Evolutionary conservation across 805 yeast species (phyloP).

Genomic region (Vanderwaltozyma tropicalis): DNA sequence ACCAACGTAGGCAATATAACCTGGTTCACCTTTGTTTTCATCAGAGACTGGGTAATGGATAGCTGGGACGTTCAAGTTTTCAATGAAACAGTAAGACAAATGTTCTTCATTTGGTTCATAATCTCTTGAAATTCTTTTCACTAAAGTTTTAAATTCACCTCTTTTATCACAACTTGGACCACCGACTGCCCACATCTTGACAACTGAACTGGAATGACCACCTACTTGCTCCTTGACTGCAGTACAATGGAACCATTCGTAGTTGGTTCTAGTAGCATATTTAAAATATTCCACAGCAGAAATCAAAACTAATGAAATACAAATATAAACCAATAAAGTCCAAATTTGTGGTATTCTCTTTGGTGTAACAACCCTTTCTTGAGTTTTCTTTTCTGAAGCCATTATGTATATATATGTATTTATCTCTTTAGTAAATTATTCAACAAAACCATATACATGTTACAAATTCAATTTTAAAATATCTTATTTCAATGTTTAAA

Average conservation of each 20-base stretch:
- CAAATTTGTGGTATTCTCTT: constrained; percentile 7
- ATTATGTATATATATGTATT: no score
- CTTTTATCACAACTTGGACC: constrained; percentile 37
- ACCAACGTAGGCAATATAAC: constrained; percentile 27
- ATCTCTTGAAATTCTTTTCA: constrained; percentile 31
- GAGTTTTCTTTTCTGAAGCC: constrained; percentile 1
- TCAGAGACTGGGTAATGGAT: constrained; percentile 26
- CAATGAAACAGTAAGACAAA: constrained; percentile 31
- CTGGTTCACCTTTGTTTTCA: constrained; percentile 28
- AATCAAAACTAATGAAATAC: constrained; percentile 24
- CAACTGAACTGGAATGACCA: constrained; percentile 20
- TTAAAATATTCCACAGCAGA: constrained; percentile 37
- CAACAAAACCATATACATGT: no score
- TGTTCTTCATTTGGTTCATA: constrained; percentile 31
- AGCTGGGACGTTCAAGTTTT: constrained; percentile 19
- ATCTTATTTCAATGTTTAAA: no score
- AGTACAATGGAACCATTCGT: constrained; percentile 39
- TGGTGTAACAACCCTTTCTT: not conserved
- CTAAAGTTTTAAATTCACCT: constrained; percentile 33
- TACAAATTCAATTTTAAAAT: no score
- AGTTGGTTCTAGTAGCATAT: constrained; percentile 30
- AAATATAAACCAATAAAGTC: constrained; percentile 22
- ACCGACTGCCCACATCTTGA: constrained; percentile 30
- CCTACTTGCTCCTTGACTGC: constrained; percentile 19
- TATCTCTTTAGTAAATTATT: no score